phyloP scores from a whole-genome alignment of 169 alveolate genomes.

The Plasmodium cynomolgi region DNA sequence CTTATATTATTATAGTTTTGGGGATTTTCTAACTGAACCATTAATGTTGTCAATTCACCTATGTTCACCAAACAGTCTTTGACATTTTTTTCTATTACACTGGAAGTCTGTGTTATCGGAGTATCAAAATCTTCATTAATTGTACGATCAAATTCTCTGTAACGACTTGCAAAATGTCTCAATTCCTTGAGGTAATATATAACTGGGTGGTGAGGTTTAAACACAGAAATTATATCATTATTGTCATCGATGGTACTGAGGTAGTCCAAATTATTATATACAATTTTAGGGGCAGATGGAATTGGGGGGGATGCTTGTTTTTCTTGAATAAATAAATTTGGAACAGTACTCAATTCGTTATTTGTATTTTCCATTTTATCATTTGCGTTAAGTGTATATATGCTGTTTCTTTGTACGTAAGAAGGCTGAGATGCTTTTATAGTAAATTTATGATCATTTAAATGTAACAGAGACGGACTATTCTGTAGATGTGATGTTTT shows the following conservation, averaged over 20 bases:
- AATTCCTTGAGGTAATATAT: background rate
- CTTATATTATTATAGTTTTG: background rate
- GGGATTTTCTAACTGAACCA: background rate
- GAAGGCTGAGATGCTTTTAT: background rate
- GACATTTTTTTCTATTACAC: background rate
- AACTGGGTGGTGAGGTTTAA: background rate
- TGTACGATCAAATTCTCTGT: background rate
- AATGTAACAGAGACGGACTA: background rate
- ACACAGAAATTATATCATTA: background rate
- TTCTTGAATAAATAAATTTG: slow-evolving; percentile 4
- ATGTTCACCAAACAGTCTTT: background rate
- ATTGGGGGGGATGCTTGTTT: too few relatives aligned
- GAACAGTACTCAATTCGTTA: background rate
- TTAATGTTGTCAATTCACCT: background rate
- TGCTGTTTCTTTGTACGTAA: background rate
- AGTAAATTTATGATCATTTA: background rate
- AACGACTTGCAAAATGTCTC: background rate
- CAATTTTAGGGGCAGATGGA: too few relatives aligned
- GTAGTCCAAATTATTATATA: background rate
- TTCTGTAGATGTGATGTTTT: background rate
- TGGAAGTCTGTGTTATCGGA: background rate
- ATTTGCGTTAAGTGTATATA: background rate
- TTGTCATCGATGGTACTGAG: background rate
- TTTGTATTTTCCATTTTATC: background rate
- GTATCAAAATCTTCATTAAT: background rate